phyloP scores from a whole-genome alignment of 129 eudicot species.

The Apium graveolens region DNA sequence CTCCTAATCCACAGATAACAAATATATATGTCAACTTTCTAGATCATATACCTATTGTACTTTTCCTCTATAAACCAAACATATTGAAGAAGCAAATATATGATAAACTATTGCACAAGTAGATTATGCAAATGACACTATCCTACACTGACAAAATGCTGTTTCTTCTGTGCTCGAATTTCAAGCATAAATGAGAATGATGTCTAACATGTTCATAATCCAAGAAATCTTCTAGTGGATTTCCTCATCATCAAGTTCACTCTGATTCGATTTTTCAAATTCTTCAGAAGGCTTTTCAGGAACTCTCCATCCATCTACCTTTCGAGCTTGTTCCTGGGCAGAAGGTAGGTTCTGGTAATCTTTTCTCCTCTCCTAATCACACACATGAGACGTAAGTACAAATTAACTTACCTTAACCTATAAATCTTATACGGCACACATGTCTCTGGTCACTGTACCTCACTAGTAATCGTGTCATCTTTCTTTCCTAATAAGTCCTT shows the following conservation, averaged over 20 bases:
- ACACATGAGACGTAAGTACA: neutral
- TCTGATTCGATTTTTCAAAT: conserved; percentile 33
- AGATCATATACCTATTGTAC: neutral
- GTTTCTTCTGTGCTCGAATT: neutral
- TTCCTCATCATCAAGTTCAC: conserved; percentile 28
- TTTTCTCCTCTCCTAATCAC: conserved; percentile 27
- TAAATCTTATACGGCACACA: neutral
- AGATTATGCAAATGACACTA: neutral
- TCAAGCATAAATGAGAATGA: neutral
- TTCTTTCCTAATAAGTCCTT: conserved; percentile 30
- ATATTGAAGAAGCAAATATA: neutral
- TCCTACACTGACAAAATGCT: neutral
- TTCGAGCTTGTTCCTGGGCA: conserved; percentile 32
- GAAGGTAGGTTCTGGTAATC: conserved; percentile 45
- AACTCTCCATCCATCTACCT: conserved; percentile 44
- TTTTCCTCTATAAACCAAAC: neutral
- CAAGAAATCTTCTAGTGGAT: conserved; percentile 23
- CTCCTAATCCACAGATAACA: neutral
- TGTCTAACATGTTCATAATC: neutral
- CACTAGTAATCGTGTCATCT: conserved; percentile 23
- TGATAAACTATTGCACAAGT: neutral
- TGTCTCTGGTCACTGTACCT: conserved; percentile 27
- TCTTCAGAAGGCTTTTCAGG: conserved; percentile 36
- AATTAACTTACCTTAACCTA: neutral
- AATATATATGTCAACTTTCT: neutral